Evolutionary conservation across 169 alveolate species (phyloP).

Genomic region (Cystoisospora suis): DNA sequence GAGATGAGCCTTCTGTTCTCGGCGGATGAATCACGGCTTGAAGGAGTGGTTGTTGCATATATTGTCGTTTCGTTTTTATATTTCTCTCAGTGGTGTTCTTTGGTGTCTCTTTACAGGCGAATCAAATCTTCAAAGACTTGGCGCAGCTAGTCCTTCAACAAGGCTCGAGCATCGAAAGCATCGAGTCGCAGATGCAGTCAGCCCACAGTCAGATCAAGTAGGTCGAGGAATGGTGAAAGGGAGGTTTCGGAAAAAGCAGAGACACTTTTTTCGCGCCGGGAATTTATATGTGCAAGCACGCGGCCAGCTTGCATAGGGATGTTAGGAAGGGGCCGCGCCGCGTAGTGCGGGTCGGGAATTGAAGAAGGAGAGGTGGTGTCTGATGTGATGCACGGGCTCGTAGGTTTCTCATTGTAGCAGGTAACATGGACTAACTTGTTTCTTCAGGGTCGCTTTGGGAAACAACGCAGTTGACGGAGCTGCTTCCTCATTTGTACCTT

Average conservation of each 20-base stretch:
- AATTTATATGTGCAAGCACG: too few species aligned
- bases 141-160: constrained; percentile 40
- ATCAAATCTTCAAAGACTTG: constrained; percentile 43
- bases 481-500: not conserved
- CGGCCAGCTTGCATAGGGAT: not conserved
- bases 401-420: not conserved
- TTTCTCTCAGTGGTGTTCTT: not conserved
- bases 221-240: too few species aligned
- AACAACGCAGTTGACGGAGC: not conserved
- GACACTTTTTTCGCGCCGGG: too few species aligned
- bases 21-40: too few species aligned
- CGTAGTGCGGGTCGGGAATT: not conserved
- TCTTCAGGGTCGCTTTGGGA: not conserved
- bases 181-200: constrained; percentile 51
- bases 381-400: not conserved
- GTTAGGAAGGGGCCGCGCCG: not conserved
- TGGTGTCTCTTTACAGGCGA: constrained; percentile 18
- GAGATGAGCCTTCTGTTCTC: too few species aligned
- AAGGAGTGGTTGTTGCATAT: too few species aligned
- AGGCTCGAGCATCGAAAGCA: constrained; percentile 15
- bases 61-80: too few species aligned
- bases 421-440: not conserved
- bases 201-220: constrained; percentile 49
- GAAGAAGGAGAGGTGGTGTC: not conserved
- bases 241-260: too few species aligned